Conservation (phyloP, 371 early-diverging fungal genomes). For the Mucor plumbeus region DNA sequence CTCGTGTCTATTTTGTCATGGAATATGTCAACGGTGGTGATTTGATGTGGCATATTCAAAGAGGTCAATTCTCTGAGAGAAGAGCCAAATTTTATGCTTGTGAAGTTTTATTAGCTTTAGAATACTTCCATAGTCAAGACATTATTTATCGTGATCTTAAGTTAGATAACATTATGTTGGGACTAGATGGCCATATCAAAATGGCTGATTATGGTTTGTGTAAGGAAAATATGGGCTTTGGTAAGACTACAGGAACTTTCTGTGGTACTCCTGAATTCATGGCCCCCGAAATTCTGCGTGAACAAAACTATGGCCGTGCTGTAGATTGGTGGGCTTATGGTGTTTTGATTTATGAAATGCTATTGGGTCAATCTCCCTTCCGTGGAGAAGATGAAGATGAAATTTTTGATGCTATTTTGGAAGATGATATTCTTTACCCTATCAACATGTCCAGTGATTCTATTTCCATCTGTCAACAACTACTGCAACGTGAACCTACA, state of each 20-base stretch:
- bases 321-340: conserved; percentile 99
- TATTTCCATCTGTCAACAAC: conserved; percentile 84
- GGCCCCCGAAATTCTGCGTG: conserved; percentile 98
- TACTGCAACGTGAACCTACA: conserved; percentile 88
- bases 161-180: conserved; percentile 96
- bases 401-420: conserved; percentile 93
- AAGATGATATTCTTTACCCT: conserved; percentile 91
- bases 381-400: conserved; percentile 94
- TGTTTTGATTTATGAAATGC: conserved; percentile 97
- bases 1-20: conserved; percentile 97
- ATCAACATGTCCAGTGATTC: conserved; percentile 89
- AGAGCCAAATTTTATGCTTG: conserved; percentile 96
- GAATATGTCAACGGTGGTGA: conserved; percentile 99
- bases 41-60: conserved; percentile 96
- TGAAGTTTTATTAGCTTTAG: conserved; percentile 95
- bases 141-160: conserved; percentile 99
- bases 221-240: conserved; percentile 92
- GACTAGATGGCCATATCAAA: conserved; percentile 95
- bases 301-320: conserved; percentile 89
- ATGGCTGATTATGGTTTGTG: conserved; percentile 99
- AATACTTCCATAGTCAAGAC: conserved; percentile 92
- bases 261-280: conserved; percentile 99
- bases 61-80: conserved; percentile 83
- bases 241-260: conserved; percentile 86
- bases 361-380: conserved; percentile 93